Evolutionary conservation across 2,329 filamentous ascomycete species (phyloP).

Genomic region (Colletotrichum gloeosporioides): DNA sequence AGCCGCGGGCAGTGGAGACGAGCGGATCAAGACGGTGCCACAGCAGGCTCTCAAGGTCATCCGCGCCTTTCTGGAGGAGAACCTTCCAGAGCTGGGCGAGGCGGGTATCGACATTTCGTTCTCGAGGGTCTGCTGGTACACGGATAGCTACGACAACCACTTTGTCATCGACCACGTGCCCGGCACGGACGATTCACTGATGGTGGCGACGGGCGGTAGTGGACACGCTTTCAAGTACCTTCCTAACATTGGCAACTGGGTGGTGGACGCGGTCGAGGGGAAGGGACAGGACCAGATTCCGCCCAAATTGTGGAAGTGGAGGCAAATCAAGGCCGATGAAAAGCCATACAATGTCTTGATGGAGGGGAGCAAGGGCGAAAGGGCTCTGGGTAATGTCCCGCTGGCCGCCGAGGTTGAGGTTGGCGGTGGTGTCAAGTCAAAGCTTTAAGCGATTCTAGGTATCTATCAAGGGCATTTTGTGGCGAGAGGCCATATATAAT

Average conservation of each 20-base stretch:
- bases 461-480: neutral
- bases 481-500: neutral
- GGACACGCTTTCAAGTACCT: constrained; percentile 69
- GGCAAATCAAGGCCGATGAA: neutral
- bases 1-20: constrained; percentile 6
- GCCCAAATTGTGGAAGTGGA: constrained; percentile 26
- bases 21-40: constrained; percentile 23
- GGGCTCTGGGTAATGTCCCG: constrained; percentile 23
- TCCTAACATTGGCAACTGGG: constrained; percentile 60
- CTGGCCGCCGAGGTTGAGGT: neutral
- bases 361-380: constrained; percentile 20
- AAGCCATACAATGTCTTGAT: constrained; percentile 22
- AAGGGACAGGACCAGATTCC: constrained; percentile 31
- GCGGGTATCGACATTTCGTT: constrained; percentile 39
- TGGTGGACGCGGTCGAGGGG: constrained; percentile 56
- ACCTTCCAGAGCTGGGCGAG: constrained; percentile 45
- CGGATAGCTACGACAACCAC: constrained; percentile 59
- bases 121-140: constrained; percentile 63
- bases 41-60: constrained; percentile 27
- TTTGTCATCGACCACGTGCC: constrained; percentile 46
- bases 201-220: constrained; percentile 65
- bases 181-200: constrained; percentile 42
- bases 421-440: neutral
- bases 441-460: neutral
- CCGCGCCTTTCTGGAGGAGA: constrained; percentile 38